These are phyloP conservation scores for Russula brevipes DNA, from an alignment of 768 basidiomycete genomes.

Conservation along the genomic window DNA sequence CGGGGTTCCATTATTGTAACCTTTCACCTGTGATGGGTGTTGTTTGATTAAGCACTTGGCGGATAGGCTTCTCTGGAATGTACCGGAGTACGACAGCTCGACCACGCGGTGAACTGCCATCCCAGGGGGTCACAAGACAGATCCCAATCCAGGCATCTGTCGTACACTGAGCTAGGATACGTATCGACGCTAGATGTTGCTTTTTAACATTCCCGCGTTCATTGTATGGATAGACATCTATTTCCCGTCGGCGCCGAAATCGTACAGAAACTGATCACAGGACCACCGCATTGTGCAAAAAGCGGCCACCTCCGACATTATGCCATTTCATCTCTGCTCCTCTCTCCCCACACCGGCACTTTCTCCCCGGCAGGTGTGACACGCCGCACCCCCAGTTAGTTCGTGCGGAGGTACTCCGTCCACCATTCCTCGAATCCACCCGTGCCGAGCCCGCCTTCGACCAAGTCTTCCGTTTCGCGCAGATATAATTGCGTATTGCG, in stretches of 20 bases:
- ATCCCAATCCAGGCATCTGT: no score
- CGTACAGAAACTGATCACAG: neutral
- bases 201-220: neutral
- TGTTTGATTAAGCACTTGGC: neutral
- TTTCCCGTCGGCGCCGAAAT: neutral
- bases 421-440: conserved; percentile 85
- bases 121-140: neutral
- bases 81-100: neutral
- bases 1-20: neutral
- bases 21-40: neutral
- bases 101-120: conserved; percentile 6
- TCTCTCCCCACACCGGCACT: neutral
- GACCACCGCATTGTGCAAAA: neutral
- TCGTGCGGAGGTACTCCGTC: conserved; percentile 39
- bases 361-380: neutral
- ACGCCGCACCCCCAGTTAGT: neutral
- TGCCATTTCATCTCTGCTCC: neutral
- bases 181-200: neutral
- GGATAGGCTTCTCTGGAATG: neutral
- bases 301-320: neutral
- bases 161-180: neutral
- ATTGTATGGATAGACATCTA: neutral
- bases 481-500: conserved; percentile 76
- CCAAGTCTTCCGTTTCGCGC: conserved; percentile 62
- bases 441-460: conserved; percentile 50